Percentiles rank a stretch among this genome's conserved stretches.
Evolutionary conservation across 257 asterid genomes (phyloP).

Genomic region (Solanum corneliomulleri): DNA sequence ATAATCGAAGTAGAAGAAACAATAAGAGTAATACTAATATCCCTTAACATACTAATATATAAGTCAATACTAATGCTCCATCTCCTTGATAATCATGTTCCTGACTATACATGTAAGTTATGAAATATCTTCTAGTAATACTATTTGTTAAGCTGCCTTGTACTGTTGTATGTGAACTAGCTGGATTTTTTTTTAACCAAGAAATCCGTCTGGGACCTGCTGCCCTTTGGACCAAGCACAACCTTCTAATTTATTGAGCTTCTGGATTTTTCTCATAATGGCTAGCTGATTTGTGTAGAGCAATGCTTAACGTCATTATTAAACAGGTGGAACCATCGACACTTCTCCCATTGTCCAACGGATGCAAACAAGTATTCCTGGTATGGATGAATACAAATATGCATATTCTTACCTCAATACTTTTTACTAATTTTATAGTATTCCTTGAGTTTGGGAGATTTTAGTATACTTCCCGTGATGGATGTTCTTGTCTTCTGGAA

Average conservation of each 20-base stretch:
- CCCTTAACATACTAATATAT: not conserved
- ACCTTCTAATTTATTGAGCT: not conserved
- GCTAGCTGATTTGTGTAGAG: not conserved
- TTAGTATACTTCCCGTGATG: not conserved
- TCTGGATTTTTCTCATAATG: not conserved
- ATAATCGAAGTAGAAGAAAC: not conserved
- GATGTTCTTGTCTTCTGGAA: not conserved
- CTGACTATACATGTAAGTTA: not conserved
- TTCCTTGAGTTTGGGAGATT: not conserved
- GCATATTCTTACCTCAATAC: not conserved
- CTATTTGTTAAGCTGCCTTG: not conserved
- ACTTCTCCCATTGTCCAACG: constrained; percentile 79
- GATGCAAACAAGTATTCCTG: constrained; percentile 97
- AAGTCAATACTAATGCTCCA: not conserved
- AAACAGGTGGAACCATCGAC: constrained; percentile 93
- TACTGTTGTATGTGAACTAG: not conserved
- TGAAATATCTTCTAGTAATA: not conserved
- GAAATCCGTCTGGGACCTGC: too few relatives aligned
- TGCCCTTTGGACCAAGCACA: too few relatives aligned
- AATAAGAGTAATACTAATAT: not conserved
- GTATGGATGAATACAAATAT: constrained; percentile 24
- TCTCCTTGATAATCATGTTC: not conserved
- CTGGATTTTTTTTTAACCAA: not conserved
- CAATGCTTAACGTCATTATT: constrained; percentile 9
- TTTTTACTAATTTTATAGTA: not conserved